phyloP scores from a whole-genome alignment of 2,329 filamentous ascomycete genomes.

The Tricladium varicosporioides region DNA sequence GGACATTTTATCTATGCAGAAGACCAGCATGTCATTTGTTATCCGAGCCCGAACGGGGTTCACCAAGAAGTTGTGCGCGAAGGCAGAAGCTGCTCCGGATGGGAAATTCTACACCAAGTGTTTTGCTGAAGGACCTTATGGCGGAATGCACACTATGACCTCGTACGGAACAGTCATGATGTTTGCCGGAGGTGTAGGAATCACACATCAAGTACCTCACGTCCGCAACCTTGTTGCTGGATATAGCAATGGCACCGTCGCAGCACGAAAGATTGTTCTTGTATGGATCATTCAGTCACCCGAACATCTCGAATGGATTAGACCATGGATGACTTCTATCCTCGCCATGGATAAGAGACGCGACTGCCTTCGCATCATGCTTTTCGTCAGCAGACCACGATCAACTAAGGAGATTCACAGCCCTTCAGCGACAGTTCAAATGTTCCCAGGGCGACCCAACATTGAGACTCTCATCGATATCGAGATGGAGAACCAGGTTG shows the following conservation, averaged over 20 bases:
- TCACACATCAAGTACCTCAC: slow-evolving; percentile 76
- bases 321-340: slow-evolving; percentile 80
- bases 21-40: slow-evolving; percentile 67
- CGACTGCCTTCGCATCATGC: slow-evolving; percentile 72
- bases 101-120: slow-evolving; percentile 63
- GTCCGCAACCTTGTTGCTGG: slow-evolving; percentile 70
- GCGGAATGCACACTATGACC: slow-evolving; percentile 66
- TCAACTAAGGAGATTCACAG: slow-evolving; percentile 80
- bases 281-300: slow-evolving; percentile 79
- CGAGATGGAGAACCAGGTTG: slow-evolving; percentile 73
- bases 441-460: slow-evolving; percentile 79
- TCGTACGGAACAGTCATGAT: slow-evolving; percentile 78
- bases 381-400: slow-evolving; percentile 73
- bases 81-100: slow-evolving; percentile 58
- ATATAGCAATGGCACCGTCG: slow-evolving; percentile 66
- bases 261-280: slow-evolving; percentile 68
- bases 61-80: slow-evolving; percentile 67
- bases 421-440: slow-evolving; percentile 74
- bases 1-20: slow-evolving; percentile 58
- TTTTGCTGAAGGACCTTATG: slow-evolving; percentile 75
- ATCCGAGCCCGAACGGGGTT: slow-evolving; percentile 73
- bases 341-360: slow-evolving; percentile 71
- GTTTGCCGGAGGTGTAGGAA: slow-evolving; percentile 77
- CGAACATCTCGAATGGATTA: slow-evolving; percentile 81
- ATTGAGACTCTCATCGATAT: slow-evolving; percentile 69